phyloP scores from a whole-genome alignment of 257 asterid species.

The Leptodermis oblonga region DNA sequence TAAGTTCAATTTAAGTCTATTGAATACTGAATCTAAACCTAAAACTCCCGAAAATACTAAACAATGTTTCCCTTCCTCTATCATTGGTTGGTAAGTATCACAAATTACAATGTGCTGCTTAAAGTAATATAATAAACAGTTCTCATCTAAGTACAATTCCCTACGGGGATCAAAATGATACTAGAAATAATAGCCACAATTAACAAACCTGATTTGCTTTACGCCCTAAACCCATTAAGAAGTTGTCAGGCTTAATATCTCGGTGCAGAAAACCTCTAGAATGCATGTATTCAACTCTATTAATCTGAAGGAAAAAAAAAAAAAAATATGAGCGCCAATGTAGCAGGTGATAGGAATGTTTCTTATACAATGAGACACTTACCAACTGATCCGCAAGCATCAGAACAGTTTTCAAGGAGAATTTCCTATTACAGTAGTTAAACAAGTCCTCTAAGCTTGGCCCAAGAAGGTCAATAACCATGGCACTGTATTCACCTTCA shows the following conservation, averaged over 20 bases:
- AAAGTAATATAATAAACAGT: background rate
- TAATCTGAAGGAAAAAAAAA: slow-evolving; percentile 39
- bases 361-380: slow-evolving; percentile 27
- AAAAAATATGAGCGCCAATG: slow-evolving; percentile 8
- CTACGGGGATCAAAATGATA: slow-evolving; percentile 11
- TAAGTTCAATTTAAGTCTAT: background rate
- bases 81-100: background rate
- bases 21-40: background rate
- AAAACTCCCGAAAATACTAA: background rate
- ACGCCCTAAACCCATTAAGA: slow-evolving; percentile 90
- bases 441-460: slow-evolving; percentile 88
- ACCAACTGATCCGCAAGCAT: slow-evolving; percentile 97
- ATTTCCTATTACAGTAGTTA: slow-evolving; percentile 76
- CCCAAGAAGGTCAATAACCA: slow-evolving; percentile 90
- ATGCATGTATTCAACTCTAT: slow-evolving; percentile 88
- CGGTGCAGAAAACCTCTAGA: slow-evolving; percentile 94
- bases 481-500: slow-evolving; percentile 81
- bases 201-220: slow-evolving; percentile 82
- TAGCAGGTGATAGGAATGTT: background rate
- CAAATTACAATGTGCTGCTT: background rate
- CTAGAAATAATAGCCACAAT: background rate
- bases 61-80: background rate
- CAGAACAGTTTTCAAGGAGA: slow-evolving; percentile 79
- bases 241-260: slow-evolving; percentile 90
- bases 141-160: background rate